Evolutionary conservation across 108 stramenopile genomes (phyloP), one percentile per base, ranked within the genome.

Genomic region (Schizochytrium sp.): DNA sequence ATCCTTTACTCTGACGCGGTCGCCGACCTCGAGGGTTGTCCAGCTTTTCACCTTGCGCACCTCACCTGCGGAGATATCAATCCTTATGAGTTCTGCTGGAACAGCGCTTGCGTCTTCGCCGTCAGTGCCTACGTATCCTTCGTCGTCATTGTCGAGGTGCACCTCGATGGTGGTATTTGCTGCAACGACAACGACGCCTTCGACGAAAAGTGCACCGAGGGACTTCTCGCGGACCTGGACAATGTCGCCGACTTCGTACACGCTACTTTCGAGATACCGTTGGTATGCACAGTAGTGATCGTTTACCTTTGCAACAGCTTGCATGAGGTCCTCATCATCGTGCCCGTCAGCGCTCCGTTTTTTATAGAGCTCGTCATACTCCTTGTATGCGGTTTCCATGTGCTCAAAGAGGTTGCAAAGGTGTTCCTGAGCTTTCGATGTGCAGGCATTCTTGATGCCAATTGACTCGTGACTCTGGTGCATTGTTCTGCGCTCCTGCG

Each of bases 1-100:
- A 45, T 83, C 76, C 51, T 83, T 83, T 14, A 83, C 76, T 6
- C 76, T 43, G 23, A 83, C 76, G 45, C 76, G 76, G 76, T 83
- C 76, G 23, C 76, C 76, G 25, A 53, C 48, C 76, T 83, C 76
- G 48, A 83, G 76, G 3, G 51, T 53, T 45, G 44, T 45, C 76
- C 76, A 83, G 51, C 76, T 53, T 53, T 53, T 83, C 19, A 83
- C 76, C 51, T 83, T 83, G 48, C 51, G 76, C n/a, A 34, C 51
- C 10, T 34, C 23, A 23, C 51, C 23, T 16, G n/a, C 76, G 3
- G 5, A 6, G 51, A 83, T 6, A 12, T 83, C 76, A 0, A 47
- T 3, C 6, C 19, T 53, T 12, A 23, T 53, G 76, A 53, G 6
- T 16, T 83, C 76, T 34, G 34, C 34, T 34, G 34, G 34, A 34